These are phyloP conservation scores for Apiospora saccharicola DNA, from an alignment of 2,329 filamentous ascomycete genomes.

Conservation along the genomic window DNA sequence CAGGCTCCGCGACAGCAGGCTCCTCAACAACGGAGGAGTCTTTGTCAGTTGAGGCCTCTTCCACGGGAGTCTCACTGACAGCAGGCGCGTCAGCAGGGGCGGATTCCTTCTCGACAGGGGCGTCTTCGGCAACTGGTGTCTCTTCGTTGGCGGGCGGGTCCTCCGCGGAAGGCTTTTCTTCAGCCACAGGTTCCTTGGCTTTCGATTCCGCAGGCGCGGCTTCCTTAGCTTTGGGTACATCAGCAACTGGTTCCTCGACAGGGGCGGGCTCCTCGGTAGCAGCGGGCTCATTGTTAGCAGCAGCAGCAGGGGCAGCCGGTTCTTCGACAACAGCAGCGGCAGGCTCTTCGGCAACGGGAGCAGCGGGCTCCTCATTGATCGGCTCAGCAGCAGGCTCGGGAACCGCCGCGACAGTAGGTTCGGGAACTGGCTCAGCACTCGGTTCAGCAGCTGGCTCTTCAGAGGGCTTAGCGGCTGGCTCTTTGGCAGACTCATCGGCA, in stretches of 20 bases:
- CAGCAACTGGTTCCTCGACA: neutral
- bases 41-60: neutral
- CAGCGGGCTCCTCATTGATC: neutral
- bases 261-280: conserved; percentile 5
- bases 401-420: conserved; percentile 27
- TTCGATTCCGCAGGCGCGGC: conserved; percentile 6
- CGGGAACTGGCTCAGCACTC: conserved; percentile 13
- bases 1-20: neutral
- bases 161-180: conserved; percentile 25
- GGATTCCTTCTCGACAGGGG: neutral
- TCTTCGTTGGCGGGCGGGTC: conserved; percentile 25
- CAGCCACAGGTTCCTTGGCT: conserved; percentile 20
- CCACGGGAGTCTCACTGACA: neutral
- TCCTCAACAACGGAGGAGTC: conserved; percentile 25
- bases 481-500: neutral
- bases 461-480: conserved; percentile 20
- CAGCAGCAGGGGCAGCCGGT: conserved; percentile 4
- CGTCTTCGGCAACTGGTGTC: neutral
- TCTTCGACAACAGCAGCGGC: neutral
- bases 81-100: neutral
- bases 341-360: conserved; percentile 10
- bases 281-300: neutral
- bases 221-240: conserved; percentile 22
- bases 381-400: conserved; percentile 24
- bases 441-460: conserved; percentile 21